These are phyloP conservation scores for Angophora floribunda DNA, from an alignment of 345 rosid species.

Conservation along the genomic window DNA sequence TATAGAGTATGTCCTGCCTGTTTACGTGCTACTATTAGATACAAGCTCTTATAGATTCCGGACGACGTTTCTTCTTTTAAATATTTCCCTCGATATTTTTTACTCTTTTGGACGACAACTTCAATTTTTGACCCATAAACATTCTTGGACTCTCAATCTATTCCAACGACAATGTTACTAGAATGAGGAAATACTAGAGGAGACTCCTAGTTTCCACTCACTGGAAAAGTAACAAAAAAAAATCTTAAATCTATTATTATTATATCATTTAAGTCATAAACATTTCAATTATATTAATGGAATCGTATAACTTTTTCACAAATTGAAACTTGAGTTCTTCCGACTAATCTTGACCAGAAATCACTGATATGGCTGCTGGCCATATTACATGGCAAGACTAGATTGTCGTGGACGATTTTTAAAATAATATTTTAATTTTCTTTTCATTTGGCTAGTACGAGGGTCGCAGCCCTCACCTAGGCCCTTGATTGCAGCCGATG, in stretches of 20 bases:
- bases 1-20: not conserved
- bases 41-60: not conserved
- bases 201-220: not conserved
- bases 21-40: not conserved
- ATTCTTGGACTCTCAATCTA: not conserved
- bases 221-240: not conserved
- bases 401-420: not conserved
- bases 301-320: too few relatives aligned
- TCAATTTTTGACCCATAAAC: not conserved
- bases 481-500: too few relatives aligned
- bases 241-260: too few relatives aligned
- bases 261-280: rapidly evolving
- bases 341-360: rapidly evolving
- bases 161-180: not conserved
- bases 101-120: not conserved
- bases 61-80: not conserved
- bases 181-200: not conserved
- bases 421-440: too few relatives aligned
- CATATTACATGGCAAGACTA: rapidly evolving
- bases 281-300: too few relatives aligned
- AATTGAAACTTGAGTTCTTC: not conserved
- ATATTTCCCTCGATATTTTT: too few relatives aligned
- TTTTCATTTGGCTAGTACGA: too few relatives aligned
- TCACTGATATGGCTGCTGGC: rapidly evolving
- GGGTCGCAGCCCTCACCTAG: too few relatives aligned